A percentile compares a stretch with the other conserved stretches of the same genome.
Evolutionary conservation across 352 stramenopile genomes (phyloP).

Genomic region (Phytophthora citricola): DNA sequence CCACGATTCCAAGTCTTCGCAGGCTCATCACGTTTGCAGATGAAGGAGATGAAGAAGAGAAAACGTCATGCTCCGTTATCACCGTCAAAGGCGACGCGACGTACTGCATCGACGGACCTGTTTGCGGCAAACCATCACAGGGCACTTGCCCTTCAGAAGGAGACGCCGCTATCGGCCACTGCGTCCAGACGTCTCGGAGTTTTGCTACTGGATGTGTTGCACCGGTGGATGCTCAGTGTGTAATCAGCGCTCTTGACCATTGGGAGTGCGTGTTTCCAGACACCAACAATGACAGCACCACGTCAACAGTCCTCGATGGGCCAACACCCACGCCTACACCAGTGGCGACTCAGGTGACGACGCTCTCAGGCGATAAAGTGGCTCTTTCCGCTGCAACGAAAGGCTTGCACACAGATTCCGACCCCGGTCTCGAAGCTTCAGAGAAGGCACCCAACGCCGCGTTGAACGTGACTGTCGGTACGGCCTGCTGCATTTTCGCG

Average conservation of each 20-base stretch:
- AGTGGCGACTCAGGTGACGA: background rate
- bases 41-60: background rate
- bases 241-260: conserved; percentile 21
- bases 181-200: conserved; percentile 28
- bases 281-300: background rate
- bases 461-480: conserved; percentile 34
- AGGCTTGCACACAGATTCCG: background rate
- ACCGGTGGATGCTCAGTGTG: conserved; percentile 48
- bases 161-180: conserved; percentile 42
- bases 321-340: background rate
- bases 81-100: conserved; percentile 49
- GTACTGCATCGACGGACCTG: conserved; percentile 51
- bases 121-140: conserved; percentile 36
- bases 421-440: background rate
- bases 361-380: background rate
- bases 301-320: too few relatives aligned
- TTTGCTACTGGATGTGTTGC: conserved; percentile 46
- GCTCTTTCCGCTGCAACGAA: conserved; percentile 22
- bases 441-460: conserved; percentile 15
- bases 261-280: conserved; percentile 49
- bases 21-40: conserved; percentile 22
- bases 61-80: conserved; percentile 36
- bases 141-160: conserved; percentile 45
- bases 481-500: conserved; percentile 33
- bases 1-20: conserved; percentile 4